Evolutionary conservation across 176 grass and related monocot genomes (phyloP).

Genomic region (Cenchrus americanus): DNA sequence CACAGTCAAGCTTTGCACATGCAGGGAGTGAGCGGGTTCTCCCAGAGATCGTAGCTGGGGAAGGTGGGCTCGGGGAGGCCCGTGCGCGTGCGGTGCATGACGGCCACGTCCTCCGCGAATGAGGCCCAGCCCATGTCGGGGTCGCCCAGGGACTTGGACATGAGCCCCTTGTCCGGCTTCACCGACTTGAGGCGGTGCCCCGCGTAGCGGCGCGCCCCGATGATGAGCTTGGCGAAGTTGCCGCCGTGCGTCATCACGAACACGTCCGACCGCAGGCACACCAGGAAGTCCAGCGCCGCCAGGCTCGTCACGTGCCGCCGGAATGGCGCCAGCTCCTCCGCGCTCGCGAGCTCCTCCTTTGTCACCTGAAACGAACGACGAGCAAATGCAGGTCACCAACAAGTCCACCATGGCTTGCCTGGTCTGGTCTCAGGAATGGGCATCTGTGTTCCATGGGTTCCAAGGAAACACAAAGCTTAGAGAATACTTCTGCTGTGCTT

Average conservation of each 20-base stretch:
- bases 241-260: constrained; percentile 87
- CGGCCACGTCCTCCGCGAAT: constrained; percentile 67
- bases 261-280: constrained; percentile 83
- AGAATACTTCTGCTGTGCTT: too few relatives aligned
- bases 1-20: constrained; percentile 61
- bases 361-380: constrained; percentile 50
- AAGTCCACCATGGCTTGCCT: neutral
- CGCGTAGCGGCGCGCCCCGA: constrained; percentile 70
- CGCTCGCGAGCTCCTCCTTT: constrained; percentile 77
- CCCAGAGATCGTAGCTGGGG: constrained; percentile 80
- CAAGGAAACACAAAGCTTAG: neutral
- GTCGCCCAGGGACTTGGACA: constrained; percentile 85
- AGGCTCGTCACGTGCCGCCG: constrained; percentile 88
- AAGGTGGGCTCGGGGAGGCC: constrained; percentile 77
- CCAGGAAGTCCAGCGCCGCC: constrained; percentile 81
- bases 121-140: constrained; percentile 82
- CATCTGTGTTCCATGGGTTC: neutral
- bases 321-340: constrained; percentile 71
- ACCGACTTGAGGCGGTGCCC: constrained; percentile 80
- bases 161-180: constrained; percentile 87
- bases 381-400: neutral
- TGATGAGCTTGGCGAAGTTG: constrained; percentile 88
- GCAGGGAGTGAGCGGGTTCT: constrained; percentile 79
- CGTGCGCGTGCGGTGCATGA: constrained; percentile 60
- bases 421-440: neutral